Evolutionary conservation across 352 stramenopile genomes (phyloP).

Genomic region (Phytophthora rubi): DNA sequence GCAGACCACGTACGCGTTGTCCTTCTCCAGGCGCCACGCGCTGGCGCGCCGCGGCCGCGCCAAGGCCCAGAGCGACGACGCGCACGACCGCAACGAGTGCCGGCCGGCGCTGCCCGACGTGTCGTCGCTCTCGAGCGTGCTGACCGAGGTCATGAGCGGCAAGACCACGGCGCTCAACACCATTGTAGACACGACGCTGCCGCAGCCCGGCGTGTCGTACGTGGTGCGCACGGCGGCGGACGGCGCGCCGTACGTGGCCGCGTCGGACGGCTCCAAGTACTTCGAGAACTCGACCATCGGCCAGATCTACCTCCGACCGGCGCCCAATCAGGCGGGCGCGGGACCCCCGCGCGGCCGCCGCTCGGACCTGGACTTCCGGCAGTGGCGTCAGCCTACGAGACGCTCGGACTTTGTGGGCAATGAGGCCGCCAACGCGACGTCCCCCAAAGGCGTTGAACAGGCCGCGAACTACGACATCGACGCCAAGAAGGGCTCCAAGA

Average conservation of each 20-base stretch:
- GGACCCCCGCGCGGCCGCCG: slow-evolving; percentile 19
- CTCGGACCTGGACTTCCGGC: slow-evolving; percentile 46
- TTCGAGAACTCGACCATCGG: slow-evolving; percentile 56
- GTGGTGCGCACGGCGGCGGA: slow-evolving; percentile 44
- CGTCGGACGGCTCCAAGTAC: slow-evolving; percentile 45
- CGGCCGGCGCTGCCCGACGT: slow-evolving; percentile 21
- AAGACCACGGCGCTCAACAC: slow-evolving; percentile 48
- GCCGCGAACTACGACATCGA: slow-evolving; percentile 13
- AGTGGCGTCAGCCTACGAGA: slow-evolving; percentile 13
- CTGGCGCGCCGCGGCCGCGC: background rate
- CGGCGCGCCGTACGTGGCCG: slow-evolving; percentile 50
- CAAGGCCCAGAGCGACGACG: background rate
- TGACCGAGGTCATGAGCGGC: slow-evolving; percentile 57
- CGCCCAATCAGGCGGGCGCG: slow-evolving; percentile 7
- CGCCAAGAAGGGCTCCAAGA: slow-evolving; percentile 28
- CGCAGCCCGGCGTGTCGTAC: slow-evolving; percentile 42
- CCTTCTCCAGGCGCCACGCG: slow-evolving; percentile 43
- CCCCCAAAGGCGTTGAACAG: no score
- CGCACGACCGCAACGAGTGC: slow-evolving; percentile 15
- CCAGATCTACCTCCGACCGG: slow-evolving; percentile 46
- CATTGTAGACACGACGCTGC: slow-evolving; percentile 50
- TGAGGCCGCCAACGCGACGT: no score
- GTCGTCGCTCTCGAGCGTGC: slow-evolving; percentile 59
- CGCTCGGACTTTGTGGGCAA: slow-evolving; percentile 25
- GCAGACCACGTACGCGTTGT: slow-evolving; percentile 55